phyloP scores from a whole-genome alignment of 192 early-diverging fungal species.

The Spinellus fusiger region DNA sequence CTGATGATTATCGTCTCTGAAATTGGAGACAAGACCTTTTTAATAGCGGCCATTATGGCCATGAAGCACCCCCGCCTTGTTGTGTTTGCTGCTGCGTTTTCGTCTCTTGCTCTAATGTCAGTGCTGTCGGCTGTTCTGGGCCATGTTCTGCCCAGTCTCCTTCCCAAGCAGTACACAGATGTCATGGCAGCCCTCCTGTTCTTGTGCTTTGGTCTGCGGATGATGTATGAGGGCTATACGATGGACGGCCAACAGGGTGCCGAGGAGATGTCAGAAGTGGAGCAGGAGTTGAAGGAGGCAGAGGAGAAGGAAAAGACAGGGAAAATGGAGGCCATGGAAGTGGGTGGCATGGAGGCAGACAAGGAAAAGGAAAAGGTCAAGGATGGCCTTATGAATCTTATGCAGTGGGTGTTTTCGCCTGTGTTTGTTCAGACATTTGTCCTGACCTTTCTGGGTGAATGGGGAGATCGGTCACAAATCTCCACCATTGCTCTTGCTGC shows the following conservation, averaged over 20 bases:
- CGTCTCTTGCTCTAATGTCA: slow-evolving; percentile 90
- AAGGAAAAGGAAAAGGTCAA: slow-evolving; percentile 26
- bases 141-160: slow-evolving; percentile 79
- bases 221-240: slow-evolving; percentile 74
- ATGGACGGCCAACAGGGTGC: slow-evolving; percentile 87
- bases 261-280: slow-evolving; percentile 89
- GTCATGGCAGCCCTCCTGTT: slow-evolving; percentile 81
- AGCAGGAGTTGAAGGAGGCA: slow-evolving; percentile 80
- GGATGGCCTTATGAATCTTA: slow-evolving; percentile 61
- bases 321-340: slow-evolving; percentile 52
- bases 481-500: slow-evolving; percentile 94
- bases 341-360: slow-evolving; percentile 35
- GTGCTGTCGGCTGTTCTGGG: slow-evolving; percentile 92
- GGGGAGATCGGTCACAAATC: slow-evolving; percentile 96
- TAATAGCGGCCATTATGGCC: slow-evolving; percentile 97
- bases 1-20: slow-evolving; percentile 94
- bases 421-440: slow-evolving; percentile 95
- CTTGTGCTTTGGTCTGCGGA: slow-evolving; percentile 86
- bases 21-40: slow-evolving; percentile 99
- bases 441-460: slow-evolving; percentile 95
- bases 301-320: slow-evolving; percentile 52
- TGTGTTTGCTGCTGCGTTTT: slow-evolving; percentile 86
- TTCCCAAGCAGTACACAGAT: slow-evolving; percentile 86
- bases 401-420: slow-evolving; percentile 79
- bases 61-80: slow-evolving; percentile 92